A percentile compares a stretch with the other conserved stretches of the same genome.
These are phyloP conservation scores for Penicillium macrosclerotiorum DNA, from an alignment of 495 filamentous ascomycete genomes.

Conservation along the genomic window DNA sequence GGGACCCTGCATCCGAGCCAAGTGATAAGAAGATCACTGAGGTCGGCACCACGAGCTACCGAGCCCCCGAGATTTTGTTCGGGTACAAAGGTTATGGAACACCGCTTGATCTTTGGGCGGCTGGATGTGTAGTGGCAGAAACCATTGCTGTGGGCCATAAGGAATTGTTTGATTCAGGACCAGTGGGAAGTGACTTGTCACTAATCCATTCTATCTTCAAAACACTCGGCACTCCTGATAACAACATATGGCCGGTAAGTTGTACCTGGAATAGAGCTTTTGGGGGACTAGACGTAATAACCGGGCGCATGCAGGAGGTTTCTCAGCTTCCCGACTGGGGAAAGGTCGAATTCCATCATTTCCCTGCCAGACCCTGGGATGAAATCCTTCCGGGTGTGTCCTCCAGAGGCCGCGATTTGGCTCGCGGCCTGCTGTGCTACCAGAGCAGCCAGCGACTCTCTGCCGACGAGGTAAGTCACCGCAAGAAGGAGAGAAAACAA, in stretches of 20 bases:
- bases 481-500: background rate
- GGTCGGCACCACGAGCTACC: constrained; percentile 88
- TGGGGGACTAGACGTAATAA: constrained; percentile 2
- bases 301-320: constrained; percentile 49
- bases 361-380: constrained; percentile 51
- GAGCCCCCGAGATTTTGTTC: constrained; percentile 88
- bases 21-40: constrained; percentile 75
- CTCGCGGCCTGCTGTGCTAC: constrained; percentile 53
- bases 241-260: constrained; percentile 74
- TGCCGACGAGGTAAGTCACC: constrained; percentile 47
- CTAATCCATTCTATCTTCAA: constrained; percentile 88
- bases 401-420: constrained; percentile 52
- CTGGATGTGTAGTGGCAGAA: constrained; percentile 79
- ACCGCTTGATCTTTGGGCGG: constrained; percentile 84
- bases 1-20: constrained; percentile 60
- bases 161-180: constrained; percentile 79
- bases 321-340: constrained; percentile 60
- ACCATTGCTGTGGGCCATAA: constrained; percentile 42
- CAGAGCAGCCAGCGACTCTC: constrained; percentile 52
- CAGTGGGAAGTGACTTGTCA: constrained; percentile 87
- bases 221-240: constrained; percentile 79
- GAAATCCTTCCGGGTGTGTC: constrained; percentile 49
- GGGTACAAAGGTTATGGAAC: constrained; percentile 69
- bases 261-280: no score
- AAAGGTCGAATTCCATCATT: constrained; percentile 60